Conservation (phyloP, 306 rosid species). For the Pterocarpus santalinus region DNA sequence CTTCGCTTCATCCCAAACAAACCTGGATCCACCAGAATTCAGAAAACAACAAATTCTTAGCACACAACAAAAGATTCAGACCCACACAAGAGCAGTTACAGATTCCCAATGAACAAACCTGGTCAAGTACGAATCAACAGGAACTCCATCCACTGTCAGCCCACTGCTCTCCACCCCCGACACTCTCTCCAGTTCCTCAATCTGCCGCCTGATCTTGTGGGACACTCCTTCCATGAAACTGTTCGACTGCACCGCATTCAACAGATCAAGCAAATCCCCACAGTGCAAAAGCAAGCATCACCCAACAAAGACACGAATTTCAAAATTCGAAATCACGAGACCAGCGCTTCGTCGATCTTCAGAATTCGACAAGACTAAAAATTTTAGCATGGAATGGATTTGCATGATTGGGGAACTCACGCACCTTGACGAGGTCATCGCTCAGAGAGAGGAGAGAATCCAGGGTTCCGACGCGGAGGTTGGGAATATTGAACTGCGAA, state of each 20-base stretch:
- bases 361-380: no score
- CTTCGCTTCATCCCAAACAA: conserved; percentile 97
- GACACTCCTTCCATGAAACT: conserved; percentile 89
- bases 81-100: background rate
- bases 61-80: background rate
- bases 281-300: no score
- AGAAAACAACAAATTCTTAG: background rate
- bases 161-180: conserved; percentile 71
- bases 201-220: conserved; percentile 92
- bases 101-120: conserved; percentile 53
- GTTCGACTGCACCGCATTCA: conserved; percentile 68
- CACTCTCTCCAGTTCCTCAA: conserved; percentile 83
- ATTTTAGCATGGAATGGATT: no score
- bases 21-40: conserved; percentile 53
- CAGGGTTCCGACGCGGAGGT: conserved; percentile 96
- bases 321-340: background rate
- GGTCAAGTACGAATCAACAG: conserved; percentile 93
- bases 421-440: conserved; percentile 93
- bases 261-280: no score
- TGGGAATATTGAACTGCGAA: conserved; percentile 82
- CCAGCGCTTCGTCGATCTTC: background rate
- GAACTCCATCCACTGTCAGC: conserved; percentile 93
- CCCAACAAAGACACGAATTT: background rate
- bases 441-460: conserved; percentile 98
- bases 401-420: background rate